A percentile compares a stretch with the other conserved stretches of the same genome.
phyloP scores from a whole-genome alignment of 1,284 basidiomycete species.

The Ustilago crameri region DNA sequence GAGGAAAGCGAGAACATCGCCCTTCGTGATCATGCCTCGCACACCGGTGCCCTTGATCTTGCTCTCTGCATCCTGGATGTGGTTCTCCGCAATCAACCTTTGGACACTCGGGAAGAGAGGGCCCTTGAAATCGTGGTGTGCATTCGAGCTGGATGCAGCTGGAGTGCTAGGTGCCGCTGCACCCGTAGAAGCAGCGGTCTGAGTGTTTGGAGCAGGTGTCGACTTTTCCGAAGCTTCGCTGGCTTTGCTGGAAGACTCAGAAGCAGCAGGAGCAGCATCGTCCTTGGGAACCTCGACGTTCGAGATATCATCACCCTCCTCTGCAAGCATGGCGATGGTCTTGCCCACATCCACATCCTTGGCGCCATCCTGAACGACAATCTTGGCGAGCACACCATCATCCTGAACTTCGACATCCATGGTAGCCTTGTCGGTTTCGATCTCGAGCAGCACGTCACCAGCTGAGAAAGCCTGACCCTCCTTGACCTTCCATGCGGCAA shows the following conservation, averaged over 20 bases:
- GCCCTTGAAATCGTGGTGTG: constrained; percentile 36
- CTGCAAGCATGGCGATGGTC: constrained; percentile 69
- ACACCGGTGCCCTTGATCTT: constrained; percentile 69
- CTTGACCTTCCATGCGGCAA: constrained; percentile 68
- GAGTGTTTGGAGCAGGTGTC: constrained; percentile 22
- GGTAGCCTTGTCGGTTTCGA: constrained; percentile 72
- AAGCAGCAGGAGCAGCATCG: constrained; percentile 19
- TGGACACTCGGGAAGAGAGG: constrained; percentile 68
- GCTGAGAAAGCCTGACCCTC: constrained; percentile 70
- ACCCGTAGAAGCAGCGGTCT: constrained; percentile 40
- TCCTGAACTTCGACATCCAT: constrained; percentile 71
- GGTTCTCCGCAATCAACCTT: constrained; percentile 63
- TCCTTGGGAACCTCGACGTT: constrained; percentile 60
- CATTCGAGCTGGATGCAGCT: constrained; percentile 31
- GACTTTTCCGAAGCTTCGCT: constrained; percentile 29
- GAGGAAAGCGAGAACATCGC: constrained; percentile 69
- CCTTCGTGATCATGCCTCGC: constrained; percentile 69
- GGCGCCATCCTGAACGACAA: constrained; percentile 63
- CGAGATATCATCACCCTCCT: constrained; percentile 69
- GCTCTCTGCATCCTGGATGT: constrained; percentile 62
- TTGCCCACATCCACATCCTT: constrained; percentile 68
- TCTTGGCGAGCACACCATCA: constrained; percentile 70
- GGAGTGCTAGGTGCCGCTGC: constrained; percentile 28
- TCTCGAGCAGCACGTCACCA: constrained; percentile 93
- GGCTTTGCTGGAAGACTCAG: constrained; percentile 15